These are phyloP conservation scores for Cladosporium sp. DNA, from an alignment of 2,329 filamentous ascomycete genomes.

Conservation along the genomic window DNA sequence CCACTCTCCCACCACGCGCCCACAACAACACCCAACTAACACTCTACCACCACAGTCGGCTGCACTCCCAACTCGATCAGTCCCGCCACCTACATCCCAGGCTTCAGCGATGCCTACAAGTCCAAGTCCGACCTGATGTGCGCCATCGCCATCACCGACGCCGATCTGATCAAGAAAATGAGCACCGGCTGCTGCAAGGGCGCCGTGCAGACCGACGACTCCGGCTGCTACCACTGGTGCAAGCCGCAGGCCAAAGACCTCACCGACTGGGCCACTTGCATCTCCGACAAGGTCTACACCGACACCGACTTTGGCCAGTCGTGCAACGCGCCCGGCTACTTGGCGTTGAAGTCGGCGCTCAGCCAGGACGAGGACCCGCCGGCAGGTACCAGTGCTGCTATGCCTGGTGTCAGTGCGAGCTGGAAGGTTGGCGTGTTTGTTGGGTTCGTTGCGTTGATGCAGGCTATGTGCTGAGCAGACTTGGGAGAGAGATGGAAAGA, in stretches of 20 bases:
- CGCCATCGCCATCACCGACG: slow-evolving; percentile 11
- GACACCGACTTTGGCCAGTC: slow-evolving; percentile 13
- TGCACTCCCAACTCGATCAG: slow-evolving; percentile 18
- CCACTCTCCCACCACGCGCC: too few relatives aligned
- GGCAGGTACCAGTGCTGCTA: not conserved
- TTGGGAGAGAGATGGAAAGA: not conserved
- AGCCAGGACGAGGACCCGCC: slow-evolving; percentile 1
- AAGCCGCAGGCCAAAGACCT: slow-evolving; percentile 1
- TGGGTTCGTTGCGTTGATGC: slow-evolving; percentile 11
- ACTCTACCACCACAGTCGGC: slow-evolving; percentile 6
- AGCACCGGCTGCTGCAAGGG: slow-evolving; percentile 14
- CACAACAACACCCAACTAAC: slow-evolving; percentile 3
- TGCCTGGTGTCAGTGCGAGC: not conserved
- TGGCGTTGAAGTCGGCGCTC: slow-evolving; percentile 5
- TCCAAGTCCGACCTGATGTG: not conserved
- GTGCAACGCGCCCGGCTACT: slow-evolving; percentile 9
- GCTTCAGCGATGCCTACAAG: slow-evolving; percentile 13
- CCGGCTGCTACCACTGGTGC: slow-evolving; percentile 20
- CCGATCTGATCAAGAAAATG: slow-evolving; percentile 7
- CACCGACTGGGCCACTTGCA: slow-evolving; percentile 16
- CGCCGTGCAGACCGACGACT: slow-evolving; percentile 5
- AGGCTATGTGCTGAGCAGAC: slow-evolving; percentile 7
- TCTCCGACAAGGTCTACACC: slow-evolving; percentile 17
- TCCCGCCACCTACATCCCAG: slow-evolving; percentile 15
- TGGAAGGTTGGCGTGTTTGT: slow-evolving; percentile 20